A percentile compares a stretch with the other conserved stretches of the same genome.
These are phyloP conservation scores for Helenozyma rhizophorensis DNA, from an alignment of 805 yeast species.

Conservation along the genomic window DNA sequence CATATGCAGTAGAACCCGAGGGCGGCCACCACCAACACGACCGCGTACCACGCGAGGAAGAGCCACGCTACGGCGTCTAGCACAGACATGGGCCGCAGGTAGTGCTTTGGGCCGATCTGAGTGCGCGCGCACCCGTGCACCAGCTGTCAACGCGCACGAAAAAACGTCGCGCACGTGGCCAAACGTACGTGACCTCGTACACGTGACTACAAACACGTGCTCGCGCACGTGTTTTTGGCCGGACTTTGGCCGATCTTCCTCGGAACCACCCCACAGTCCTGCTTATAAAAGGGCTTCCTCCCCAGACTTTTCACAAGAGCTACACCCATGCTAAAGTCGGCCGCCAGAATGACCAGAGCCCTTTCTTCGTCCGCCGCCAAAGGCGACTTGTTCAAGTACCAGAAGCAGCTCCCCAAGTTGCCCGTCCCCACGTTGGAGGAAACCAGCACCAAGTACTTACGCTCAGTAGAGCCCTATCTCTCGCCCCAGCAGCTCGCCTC, in stretches of 20 bases:
- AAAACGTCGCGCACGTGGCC: too few relatives aligned
- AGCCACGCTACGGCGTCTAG: slow-evolving; percentile 11
- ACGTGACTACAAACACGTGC: too few relatives aligned
- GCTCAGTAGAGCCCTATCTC: slow-evolving; percentile 67
- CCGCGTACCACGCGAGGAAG: slow-evolving; percentile 35
- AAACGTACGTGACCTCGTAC: too few relatives aligned
- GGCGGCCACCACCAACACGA: slow-evolving; percentile 33
- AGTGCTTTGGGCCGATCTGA: too few relatives aligned
- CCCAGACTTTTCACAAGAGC: background rate
- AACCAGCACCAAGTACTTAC: slow-evolving; percentile 66
- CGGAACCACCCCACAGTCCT: slow-evolving; percentile 1
- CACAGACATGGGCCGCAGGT: background rate
- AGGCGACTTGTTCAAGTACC: slow-evolving; percentile 71
- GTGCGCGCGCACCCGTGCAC: too few relatives aligned
- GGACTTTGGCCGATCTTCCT: too few relatives aligned
- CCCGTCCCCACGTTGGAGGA: slow-evolving; percentile 82
- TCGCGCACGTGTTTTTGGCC: too few relatives aligned
- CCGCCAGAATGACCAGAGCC: slow-evolving; percentile 14
- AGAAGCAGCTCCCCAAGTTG: slow-evolving; percentile 68
- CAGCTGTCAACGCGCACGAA: too few relatives aligned
- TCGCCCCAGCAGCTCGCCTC: slow-evolving; percentile 45
- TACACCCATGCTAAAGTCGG: slow-evolving; percentile 11
- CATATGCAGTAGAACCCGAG: slow-evolving; percentile 38
- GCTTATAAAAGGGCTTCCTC: background rate
- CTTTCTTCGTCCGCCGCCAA: slow-evolving; percentile 30